A percentile compares a stretch with the other conserved stretches of the same genome.
phyloP scores from a whole-genome alignment of 495 filamentous ascomycete species.

The Halenospora varia region DNA sequence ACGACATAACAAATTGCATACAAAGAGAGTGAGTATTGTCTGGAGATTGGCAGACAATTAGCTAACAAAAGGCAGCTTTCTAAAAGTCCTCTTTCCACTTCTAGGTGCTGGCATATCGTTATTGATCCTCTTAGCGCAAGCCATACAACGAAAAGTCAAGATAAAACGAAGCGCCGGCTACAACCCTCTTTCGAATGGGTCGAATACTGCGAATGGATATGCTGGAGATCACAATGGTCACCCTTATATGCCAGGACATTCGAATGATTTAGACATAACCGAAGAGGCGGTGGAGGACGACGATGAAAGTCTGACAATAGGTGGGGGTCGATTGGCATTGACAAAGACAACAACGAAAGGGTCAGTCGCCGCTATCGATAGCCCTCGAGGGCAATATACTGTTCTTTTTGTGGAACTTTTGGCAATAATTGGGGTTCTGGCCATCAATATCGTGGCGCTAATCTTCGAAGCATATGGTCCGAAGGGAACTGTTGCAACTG shows the following conservation, averaged over 20 bases:
- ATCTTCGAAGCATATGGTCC: conserved; percentile 50
- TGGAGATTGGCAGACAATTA: neutral
- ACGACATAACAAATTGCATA: conserved; percentile 89
- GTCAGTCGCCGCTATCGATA: conserved; percentile 70
- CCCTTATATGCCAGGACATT: neutral
- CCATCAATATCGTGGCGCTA: conserved; percentile 59
- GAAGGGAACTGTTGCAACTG: conserved; percentile 54
- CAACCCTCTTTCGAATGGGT: conserved; percentile 38
- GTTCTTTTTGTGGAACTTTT: conserved; percentile 69
- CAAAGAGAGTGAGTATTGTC: conserved; percentile 70
- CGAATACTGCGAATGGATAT: conserved; percentile 8
- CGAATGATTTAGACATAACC: neutral
- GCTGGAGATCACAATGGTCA: conserved; percentile 6
- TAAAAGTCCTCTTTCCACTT: conserved; percentile 80
- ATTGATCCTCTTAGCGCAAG: conserved; percentile 55
- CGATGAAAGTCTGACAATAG: conserved; percentile 59
- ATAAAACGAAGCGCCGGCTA: conserved; percentile 47
- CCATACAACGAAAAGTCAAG: conserved; percentile 40
- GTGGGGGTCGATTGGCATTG: conserved; percentile 49
- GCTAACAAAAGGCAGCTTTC: conserved; percentile 53
- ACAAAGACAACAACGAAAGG: conserved; percentile 58
- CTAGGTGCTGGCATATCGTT: conserved; percentile 65
- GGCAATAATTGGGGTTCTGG: conserved; percentile 67
- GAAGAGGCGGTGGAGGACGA: conserved; percentile 49
- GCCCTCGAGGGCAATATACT: conserved; percentile 66